Percentiles rank a stretch among this genome's conserved stretches.
Evolutionary conservation across 768 basidiomycete species (phyloP).

Genomic region (Amanita pallidorosea): DNA sequence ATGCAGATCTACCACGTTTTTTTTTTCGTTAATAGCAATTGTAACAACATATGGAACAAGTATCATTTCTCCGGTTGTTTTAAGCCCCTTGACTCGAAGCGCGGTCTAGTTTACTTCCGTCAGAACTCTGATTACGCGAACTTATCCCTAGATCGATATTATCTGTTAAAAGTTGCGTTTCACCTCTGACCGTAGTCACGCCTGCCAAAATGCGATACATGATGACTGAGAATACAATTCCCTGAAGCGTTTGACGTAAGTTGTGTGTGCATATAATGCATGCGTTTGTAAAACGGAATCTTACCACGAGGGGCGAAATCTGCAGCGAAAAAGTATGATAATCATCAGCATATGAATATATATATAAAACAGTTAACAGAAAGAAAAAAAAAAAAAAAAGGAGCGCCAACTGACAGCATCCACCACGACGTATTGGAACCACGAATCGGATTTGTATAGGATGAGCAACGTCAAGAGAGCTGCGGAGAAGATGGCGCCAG

Average conservation of each 20-base stretch:
- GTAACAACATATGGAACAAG: background rate
- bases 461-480: slow-evolving; percentile 19
- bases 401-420: slow-evolving; percentile 17
- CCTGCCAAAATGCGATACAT: slow-evolving; percentile 1
- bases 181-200: background rate
- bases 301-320: slow-evolving; percentile 5
- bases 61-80: background rate
- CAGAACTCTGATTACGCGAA: background rate
- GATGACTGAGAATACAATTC: slow-evolving; percentile 3
- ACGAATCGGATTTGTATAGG: slow-evolving; percentile 17
- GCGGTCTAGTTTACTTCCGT: background rate
- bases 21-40: background rate
- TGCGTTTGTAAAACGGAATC: background rate
- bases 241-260: background rate
- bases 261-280: background rate
- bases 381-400: background rate
- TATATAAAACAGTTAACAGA: too few relatives aligned
- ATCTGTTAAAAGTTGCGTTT: background rate
- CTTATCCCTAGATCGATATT: background rate
- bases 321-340: background rate
- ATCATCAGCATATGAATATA: too few relatives aligned
- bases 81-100: background rate
- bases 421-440: slow-evolving; percentile 21
- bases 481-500: slow-evolving; percentile 21
- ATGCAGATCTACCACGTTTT: background rate